Conservation (phyloP, 106 monocot species). For the Allium fistulosum region DNA sequence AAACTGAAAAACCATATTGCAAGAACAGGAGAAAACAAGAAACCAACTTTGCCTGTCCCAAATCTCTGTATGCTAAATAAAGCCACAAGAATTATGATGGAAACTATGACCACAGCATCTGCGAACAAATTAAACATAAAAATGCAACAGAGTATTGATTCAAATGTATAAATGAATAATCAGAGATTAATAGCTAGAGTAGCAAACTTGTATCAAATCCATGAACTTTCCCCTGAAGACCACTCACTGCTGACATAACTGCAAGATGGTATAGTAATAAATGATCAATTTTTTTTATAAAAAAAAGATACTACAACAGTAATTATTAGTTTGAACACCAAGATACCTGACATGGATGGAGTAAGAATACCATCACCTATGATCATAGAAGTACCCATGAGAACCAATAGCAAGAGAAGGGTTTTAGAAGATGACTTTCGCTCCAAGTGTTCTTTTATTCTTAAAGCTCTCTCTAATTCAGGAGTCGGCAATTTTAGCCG, state of each 20-base stretch:
- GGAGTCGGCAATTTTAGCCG: constrained; percentile 79
- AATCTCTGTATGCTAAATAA: constrained; percentile 88
- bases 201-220: constrained; percentile 59
- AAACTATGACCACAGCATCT: constrained; percentile 71
- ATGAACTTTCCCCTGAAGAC: constrained; percentile 72
- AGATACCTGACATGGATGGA: constrained; percentile 85
- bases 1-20: constrained; percentile 85
- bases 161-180: too few species aligned
- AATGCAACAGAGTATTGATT: too few species aligned
- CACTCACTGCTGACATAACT: constrained; percentile 97
- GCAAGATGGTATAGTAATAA: constrained; percentile 6
- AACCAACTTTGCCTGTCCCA: constrained; percentile 88
- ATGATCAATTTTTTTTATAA: too few species aligned
- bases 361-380: constrained; percentile 97
- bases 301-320: too few species aligned
- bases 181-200: too few species aligned
- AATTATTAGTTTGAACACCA: too few species aligned
- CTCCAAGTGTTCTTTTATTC: constrained; percentile 68
- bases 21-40: constrained; percentile 72
- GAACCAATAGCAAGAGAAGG: constrained; percentile 68
- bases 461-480: constrained; percentile 70
- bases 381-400: constrained; percentile 89
- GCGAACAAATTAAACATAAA: constrained; percentile 9
- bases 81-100: constrained; percentile 53
- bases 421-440: constrained; percentile 42